A percentile compares a stretch with the other conserved stretches of the same genome.
Evolutionary conservation across 495 filamentous ascomycete genomes (phyloP).

Genomic region (Penicillium pancosmium): DNA sequence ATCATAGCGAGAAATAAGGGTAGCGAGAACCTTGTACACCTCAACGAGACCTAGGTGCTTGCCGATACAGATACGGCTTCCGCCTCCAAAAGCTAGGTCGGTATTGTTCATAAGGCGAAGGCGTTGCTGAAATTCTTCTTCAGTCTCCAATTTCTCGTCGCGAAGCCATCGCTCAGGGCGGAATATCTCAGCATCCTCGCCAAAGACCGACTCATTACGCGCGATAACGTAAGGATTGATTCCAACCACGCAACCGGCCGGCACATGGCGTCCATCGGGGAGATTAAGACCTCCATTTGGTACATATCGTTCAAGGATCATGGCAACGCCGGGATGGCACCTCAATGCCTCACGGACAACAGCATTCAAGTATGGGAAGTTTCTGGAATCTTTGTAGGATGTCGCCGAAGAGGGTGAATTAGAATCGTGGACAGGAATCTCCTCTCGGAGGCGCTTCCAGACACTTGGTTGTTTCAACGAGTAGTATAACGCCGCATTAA

Average conservation of each 20-base stretch:
- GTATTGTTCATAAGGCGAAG: constrained; percentile 31
- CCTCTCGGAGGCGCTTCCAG: constrained; percentile 34
- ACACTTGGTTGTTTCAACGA: constrained; percentile 36
- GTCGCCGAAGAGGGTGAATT: constrained; percentile 16
- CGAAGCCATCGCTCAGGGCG: constrained; percentile 69
- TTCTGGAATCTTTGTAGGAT: constrained; percentile 47
- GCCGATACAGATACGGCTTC: constrained; percentile 57
- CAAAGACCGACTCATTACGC: constrained; percentile 58
- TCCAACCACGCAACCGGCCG: constrained; percentile 45
- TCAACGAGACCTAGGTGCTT: constrained; percentile 58
- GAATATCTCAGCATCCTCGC: constrained; percentile 62
- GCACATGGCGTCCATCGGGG: constrained; percentile 53
- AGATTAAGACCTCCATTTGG: constrained; percentile 56
- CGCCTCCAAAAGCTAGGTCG: constrained; percentile 54
- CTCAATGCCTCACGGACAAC: constrained; percentile 66
- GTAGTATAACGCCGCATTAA: constrained; percentile 45
- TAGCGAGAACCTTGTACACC: constrained; percentile 58
- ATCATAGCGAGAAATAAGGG: constrained; percentile 53
- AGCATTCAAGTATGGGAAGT: constrained; percentile 58
- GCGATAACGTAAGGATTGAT: constrained; percentile 58
- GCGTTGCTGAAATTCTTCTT: constrained; percentile 53
- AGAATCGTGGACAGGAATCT: constrained; percentile 34
- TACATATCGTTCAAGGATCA: constrained; percentile 53
- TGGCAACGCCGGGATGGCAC: constrained; percentile 55
- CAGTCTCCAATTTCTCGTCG: constrained; percentile 40